Base-by-base conservation (phyloP, 2,329 filamentous ascomycete genomes). In the Tothia fuscella region DNA sequence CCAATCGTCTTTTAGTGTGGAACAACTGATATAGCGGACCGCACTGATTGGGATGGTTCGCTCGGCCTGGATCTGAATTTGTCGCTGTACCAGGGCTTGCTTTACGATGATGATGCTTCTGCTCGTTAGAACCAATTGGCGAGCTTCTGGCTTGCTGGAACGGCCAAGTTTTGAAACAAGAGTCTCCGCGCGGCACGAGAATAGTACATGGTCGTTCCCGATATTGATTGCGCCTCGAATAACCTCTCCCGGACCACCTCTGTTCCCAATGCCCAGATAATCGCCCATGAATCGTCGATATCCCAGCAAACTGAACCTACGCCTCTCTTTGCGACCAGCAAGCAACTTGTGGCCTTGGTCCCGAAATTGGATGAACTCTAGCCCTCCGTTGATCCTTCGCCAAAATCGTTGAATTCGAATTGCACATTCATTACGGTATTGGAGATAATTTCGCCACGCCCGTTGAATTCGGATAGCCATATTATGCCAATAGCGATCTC, bases 391-490 rank as follows among this genome's bases (percentile, higher is more conserved):
- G 66, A 93, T 88, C 64, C 91, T 88, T 53, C 89, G 76, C 88
- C 88, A 98, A 67, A 94, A 88, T 31, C 86, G 76, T 59, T 96
- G 91, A 50, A 98, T 96, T 25, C 91, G 78, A 12, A 82, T 94
- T 5, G 91, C 91, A 45, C 85, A 91, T 62, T 98, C 91, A 20
- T 78, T 82, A 33, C 91, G 78, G 62, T 96, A 96, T 4, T 89
- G 80, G 30, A 96, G 72, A 56, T 95, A 96, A 40, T 93, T 93
- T 53, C 91, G 77, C 91, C 91, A 98, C 56, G 93, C 91, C 51
- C 91, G 77, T 65, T 98, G 91, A 46, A 98, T 96, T 45, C 91
- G 78, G 46, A 89, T 93, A 3, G 91, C 91, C 91, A 98, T 96
- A 64, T 96, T 98, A 63, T 96, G 89, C 89, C 89, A 96, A 63